Base-by-base conservation (phyloP, 257 asterid species). In the Capsicum baccatum region DNA sequence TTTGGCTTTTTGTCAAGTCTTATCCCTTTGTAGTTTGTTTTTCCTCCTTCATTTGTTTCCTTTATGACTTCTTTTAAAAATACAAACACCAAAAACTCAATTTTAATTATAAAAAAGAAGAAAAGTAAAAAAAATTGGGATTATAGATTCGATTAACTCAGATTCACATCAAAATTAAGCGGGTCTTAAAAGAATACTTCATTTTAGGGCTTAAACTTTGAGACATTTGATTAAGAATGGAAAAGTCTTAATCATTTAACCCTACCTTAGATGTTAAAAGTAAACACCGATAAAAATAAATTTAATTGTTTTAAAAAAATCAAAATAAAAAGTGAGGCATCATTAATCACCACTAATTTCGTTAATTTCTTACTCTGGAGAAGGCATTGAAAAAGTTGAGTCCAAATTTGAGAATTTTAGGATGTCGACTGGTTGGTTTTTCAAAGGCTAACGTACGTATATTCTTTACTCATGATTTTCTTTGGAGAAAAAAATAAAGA, bases 391-490 rank as follows among this genome's bases (percentile, higher is more conserved):
- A 74, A 26, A 74, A 12, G 62, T 19, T 50, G 81, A 62, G 26
- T 47, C 3, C 12, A 62, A 37, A 74, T 21, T 39, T 21, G 21
- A 8, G 0, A 6, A 74, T 74, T 26, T 26, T 74, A 62, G 6
- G 21, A 74, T 0, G 6, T 50, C 7, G 33, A 81, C 48, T 12
- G 79, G 69, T 54, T 52, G 59, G 5, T 21, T 26, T 54, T 67
- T 70, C 54, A 86, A 76, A 83, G 86, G 54, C 88, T 86, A 33
- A 69, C 71, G 47, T 86, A 86, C 39, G 57, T 78, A 12, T 59
- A 74, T 14, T 52, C 21, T n/a, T 35, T 15, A 50, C 83, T 79
- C 70, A 35, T 35, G 6, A 44, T 80, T 7, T 80, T 79, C 10
- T 35, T 59, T 12, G 14, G 35, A 37, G 15, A 13, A 10, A 81